phyloP scores from a whole-genome alignment of 352 stramenopile species.

The Phytopythium sindhum region DNA sequence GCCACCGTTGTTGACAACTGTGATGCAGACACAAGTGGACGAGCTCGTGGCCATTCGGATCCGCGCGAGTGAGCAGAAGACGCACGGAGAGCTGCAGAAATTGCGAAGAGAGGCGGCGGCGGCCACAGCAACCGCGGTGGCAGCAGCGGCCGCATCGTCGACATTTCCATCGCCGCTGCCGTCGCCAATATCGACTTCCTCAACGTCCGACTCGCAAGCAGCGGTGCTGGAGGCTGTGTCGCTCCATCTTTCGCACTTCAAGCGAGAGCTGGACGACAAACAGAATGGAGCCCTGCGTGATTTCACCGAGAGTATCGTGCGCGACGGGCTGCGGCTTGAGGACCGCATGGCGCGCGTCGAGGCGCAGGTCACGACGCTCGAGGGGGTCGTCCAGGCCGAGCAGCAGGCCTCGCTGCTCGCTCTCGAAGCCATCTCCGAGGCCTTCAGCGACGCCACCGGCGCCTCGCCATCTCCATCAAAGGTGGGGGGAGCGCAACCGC shows the following conservation, averaged over 20 bases:
- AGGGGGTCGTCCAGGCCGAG: constrained; percentile 60
- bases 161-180: background rate
- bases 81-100: constrained; percentile 28
- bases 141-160: constrained; percentile 10
- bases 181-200: background rate
- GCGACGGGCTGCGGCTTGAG: constrained; percentile 45
- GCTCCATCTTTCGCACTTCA: constrained; percentile 55
- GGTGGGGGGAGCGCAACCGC: background rate
- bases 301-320: constrained; percentile 53
- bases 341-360: constrained; percentile 53
- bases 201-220: constrained; percentile 13
- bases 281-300: constrained; percentile 38
- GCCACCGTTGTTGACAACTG: constrained; percentile 24
- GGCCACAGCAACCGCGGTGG: background rate
- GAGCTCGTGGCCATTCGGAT: constrained; percentile 34
- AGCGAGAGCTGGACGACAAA: constrained; percentile 53
- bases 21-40: constrained; percentile 51
- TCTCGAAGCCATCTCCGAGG: constrained; percentile 68
- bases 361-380: constrained; percentile 42
- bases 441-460: constrained; percentile 26
- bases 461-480: background rate
- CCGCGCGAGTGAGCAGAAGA: constrained; percentile 27
- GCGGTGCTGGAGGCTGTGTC: constrained; percentile 57
- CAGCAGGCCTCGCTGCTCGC: constrained; percentile 67
- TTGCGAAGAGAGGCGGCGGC: constrained; percentile 19